Conservation (phyloP, 2,329 filamentous ascomycete species). For the Botryosphaeria dothidea region DNA sequence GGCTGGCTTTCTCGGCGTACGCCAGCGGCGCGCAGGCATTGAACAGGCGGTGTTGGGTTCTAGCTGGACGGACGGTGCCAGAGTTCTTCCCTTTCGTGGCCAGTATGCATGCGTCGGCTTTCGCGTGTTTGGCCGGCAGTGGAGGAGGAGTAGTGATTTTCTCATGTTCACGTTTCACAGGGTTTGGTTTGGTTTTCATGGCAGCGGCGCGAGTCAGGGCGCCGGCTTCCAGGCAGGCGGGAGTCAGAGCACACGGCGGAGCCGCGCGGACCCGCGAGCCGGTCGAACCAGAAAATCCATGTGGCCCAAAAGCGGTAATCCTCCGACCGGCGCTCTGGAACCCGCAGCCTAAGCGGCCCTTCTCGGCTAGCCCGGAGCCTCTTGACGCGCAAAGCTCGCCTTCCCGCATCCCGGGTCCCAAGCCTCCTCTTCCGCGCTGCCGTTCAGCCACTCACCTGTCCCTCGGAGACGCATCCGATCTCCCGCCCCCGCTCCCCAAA, state of each 20-base stretch:
- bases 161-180: background rate
- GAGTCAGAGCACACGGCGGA: slow-evolving; percentile 7
- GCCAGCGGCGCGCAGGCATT: background rate
- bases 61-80: background rate
- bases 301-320: slow-evolving; percentile 3
- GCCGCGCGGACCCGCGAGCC: slow-evolving; percentile 6
- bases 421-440: slow-evolving; percentile 2
- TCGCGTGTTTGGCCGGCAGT: background rate
- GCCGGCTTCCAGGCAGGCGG: slow-evolving; percentile 10
- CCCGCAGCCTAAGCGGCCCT: background rate
- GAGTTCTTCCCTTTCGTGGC: too few species aligned
- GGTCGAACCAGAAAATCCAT: slow-evolving; percentile 15
- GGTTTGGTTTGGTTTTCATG: background rate
- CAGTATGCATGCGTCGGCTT: background rate
- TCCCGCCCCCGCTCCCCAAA: slow-evolving; percentile 5
- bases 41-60: background rate
- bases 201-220: slow-evolving; percentile 12
- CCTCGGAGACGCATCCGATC: slow-evolving; percentile 5
- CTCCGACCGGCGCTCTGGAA: slow-evolving; percentile 7
- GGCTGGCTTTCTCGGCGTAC: background rate
- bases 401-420: background rate
- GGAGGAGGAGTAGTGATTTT: background rate
- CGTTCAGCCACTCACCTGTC: slow-evolving; percentile 10
- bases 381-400: background rate
- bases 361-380: background rate